Percentiles rank a stretch among this genome's conserved stretches.
These are phyloP conservation scores for Phytophthora idaei DNA, from an alignment of 352 stramenopile species.

Conservation along the genomic window DNA sequence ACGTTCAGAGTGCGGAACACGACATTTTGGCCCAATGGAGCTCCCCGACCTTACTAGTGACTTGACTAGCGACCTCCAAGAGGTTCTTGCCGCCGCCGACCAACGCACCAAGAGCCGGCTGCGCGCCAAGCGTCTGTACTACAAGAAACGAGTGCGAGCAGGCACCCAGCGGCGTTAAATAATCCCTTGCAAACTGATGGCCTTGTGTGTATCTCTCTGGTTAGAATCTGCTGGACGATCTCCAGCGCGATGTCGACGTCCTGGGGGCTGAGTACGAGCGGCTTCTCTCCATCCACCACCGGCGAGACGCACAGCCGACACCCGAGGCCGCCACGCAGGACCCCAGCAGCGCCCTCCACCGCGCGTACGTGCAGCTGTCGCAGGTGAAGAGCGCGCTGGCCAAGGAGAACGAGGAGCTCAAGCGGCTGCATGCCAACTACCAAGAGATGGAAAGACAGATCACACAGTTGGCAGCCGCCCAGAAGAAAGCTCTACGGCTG, in stretches of 20 bases:
- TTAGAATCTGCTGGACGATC: constrained; percentile 65
- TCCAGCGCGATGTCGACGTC: constrained; percentile 48
- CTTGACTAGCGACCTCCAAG: constrained; percentile 13
- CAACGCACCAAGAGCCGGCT: constrained; percentile 63
- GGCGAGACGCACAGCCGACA: constrained; percentile 39
- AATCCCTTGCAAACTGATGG: constrained; percentile 11
- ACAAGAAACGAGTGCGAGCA: constrained; percentile 65
- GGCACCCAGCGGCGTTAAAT: background rate
- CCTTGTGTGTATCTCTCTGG: constrained; percentile 1
- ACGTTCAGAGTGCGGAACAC: constrained; percentile 11
- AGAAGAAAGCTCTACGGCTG: constrained; percentile 44
- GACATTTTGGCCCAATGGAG: constrained; percentile 20
- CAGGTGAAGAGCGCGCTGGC: constrained; percentile 51
- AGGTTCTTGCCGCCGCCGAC: constrained; percentile 31
- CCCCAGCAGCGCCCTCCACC: constrained; percentile 16
- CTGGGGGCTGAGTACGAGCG: constrained; percentile 54
- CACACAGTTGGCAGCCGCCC: constrained; percentile 36
- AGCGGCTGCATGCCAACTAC: constrained; percentile 48
- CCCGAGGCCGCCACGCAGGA: background rate
- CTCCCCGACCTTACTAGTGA: constrained; percentile 15
- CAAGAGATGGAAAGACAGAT: constrained; percentile 58
- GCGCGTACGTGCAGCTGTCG: constrained; percentile 57
- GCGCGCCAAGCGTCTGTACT: constrained; percentile 76
- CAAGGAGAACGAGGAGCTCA: constrained; percentile 65
- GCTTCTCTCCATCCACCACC: constrained; percentile 40